Evolutionary conservation across 2,329 filamentous ascomycete genomes (phyloP).

Genomic region (Fusarium nisikadoi): DNA sequence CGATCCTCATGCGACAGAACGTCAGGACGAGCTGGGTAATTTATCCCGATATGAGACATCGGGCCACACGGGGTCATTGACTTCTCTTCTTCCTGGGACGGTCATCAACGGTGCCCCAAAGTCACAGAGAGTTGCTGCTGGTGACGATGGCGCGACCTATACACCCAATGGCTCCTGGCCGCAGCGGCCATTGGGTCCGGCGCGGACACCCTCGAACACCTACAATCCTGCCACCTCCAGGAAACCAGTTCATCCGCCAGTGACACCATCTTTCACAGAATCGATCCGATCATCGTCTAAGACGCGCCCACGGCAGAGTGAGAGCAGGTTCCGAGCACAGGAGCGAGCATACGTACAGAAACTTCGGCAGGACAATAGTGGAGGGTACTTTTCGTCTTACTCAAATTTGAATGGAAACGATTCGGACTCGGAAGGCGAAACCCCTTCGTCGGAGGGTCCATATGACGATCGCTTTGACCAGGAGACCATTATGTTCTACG

Average conservation of each 20-base stretch:
- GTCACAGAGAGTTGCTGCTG: slow-evolving; percentile 52
- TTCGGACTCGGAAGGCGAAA: slow-evolving; percentile 91
- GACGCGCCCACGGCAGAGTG: slow-evolving; percentile 60
- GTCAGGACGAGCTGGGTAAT: slow-evolving; percentile 60
- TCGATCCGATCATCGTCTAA: slow-evolving; percentile 63
- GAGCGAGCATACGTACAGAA: slow-evolving; percentile 96
- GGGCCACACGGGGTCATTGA: slow-evolving; percentile 54
- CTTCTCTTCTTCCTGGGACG: slow-evolving; percentile 54
- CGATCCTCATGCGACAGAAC: slow-evolving; percentile 60
- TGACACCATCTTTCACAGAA: slow-evolving; percentile 56
- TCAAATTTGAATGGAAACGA: slow-evolving; percentile 72
- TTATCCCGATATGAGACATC: slow-evolving; percentile 57
- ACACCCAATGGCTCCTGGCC: slow-evolving; percentile 56
- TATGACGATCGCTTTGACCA: slow-evolving; percentile 91
- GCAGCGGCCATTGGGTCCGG: slow-evolving; percentile 74
- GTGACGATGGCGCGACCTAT: slow-evolving; percentile 45
- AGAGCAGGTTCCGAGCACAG: slow-evolving; percentile 65
- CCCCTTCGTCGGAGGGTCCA: slow-evolving; percentile 83
- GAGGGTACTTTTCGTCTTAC: slow-evolving; percentile 79
- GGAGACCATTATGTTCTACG: slow-evolving; percentile 92
- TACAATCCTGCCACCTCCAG: slow-evolving; percentile 77
- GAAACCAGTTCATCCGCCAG: slow-evolving; percentile 55
- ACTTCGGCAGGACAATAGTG: slow-evolving; percentile 76
- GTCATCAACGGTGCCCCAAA: slow-evolving; percentile 56
- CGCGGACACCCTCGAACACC: slow-evolving; percentile 80